Evolutionary conservation across 768 basidiomycete genomes (phyloP).

Genomic region (Zangia roseola): DNA sequence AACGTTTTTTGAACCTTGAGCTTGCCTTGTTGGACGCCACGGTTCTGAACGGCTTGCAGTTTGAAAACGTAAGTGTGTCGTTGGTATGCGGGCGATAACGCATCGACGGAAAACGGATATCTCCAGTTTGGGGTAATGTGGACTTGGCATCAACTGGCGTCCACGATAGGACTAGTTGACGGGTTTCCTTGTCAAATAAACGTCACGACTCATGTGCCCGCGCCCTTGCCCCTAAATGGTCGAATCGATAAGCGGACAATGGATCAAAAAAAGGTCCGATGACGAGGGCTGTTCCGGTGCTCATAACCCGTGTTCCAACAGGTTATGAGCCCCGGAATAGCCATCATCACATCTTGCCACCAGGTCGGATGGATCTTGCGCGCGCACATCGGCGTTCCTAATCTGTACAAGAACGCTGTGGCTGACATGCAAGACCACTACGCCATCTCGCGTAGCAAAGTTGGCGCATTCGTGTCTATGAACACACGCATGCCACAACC

Average conservation of each 20-base stretch:
- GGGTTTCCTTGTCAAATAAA: too few relatives aligned
- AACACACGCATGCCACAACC: too few relatives aligned
- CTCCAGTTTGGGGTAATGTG: background rate
- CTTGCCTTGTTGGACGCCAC: constrained; percentile 1
- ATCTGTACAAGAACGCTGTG: background rate
- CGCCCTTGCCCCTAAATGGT: background rate
- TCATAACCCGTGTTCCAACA: constrained; percentile 10
- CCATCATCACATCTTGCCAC: constrained; percentile 6
- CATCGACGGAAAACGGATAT: background rate
- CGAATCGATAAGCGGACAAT: background rate
- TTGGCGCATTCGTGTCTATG: background rate
- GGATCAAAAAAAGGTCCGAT: constrained; percentile 5
- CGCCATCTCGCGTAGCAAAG: constrained; percentile 5
- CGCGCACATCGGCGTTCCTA: background rate
- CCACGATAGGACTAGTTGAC: too few relatives aligned
- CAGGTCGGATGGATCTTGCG: constrained; percentile 6
- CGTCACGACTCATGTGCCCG: background rate
- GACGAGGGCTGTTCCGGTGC: constrained; percentile 14
- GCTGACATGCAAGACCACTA: constrained; percentile 4
- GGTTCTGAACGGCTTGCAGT: background rate
- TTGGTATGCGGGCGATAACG: constrained; percentile 1
- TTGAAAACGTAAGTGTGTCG: constrained; percentile 15
- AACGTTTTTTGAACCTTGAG: too few relatives aligned
- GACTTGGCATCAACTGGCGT: too few relatives aligned
- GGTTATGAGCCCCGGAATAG: constrained; percentile 30